Percentiles rank a stretch among this genome's conserved stretches.
Conservation (phyloP, 2,329 filamentous ascomycete genomes). For the Cladosporium halotolerans region DNA sequence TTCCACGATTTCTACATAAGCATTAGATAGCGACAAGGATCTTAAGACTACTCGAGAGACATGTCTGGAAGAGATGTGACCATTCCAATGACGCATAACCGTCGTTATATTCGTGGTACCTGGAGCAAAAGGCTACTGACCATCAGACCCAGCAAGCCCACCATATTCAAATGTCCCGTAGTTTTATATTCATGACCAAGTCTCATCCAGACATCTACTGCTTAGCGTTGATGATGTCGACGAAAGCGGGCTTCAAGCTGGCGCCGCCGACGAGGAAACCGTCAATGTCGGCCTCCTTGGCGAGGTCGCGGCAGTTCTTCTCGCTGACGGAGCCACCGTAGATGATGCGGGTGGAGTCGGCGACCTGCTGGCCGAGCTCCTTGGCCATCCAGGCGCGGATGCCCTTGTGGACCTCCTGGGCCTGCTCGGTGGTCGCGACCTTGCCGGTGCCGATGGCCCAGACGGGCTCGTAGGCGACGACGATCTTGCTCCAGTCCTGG, state of each 20-base stretch:
- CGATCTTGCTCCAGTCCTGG: slow-evolving; percentile 86
- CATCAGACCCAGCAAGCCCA: not conserved
- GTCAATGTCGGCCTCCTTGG: slow-evolving; percentile 91
- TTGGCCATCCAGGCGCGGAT: slow-evolving; percentile 80
- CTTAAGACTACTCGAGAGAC: no score
- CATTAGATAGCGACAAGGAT: no score
- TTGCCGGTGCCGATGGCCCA: slow-evolving; percentile 92
- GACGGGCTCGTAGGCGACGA: slow-evolving; percentile 98
- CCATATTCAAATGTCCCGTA: not conserved
- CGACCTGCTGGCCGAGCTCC: slow-evolving; percentile 67
- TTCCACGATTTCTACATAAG: no score
- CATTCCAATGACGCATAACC: slow-evolving; percentile 1
- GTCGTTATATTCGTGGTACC: slow-evolving; percentile 10
- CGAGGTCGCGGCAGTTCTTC: slow-evolving; percentile 94
- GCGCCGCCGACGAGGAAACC: slow-evolving; percentile 96
- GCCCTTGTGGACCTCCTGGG: slow-evolving; percentile 86
- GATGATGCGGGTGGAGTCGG: slow-evolving; percentile 85
- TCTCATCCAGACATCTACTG: slow-evolving; percentile 10
- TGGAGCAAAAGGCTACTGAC: not conserved
- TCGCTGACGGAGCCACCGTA: slow-evolving; percentile 96
- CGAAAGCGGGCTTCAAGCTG: slow-evolving; percentile 89
- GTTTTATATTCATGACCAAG: no score
- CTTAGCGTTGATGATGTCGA: slow-evolving; percentile 64
- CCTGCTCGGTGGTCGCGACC: slow-evolving; percentile 81
- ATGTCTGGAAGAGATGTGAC: not conserved